Percentiles rank a stretch among this genome's conserved stretches.
Evolutionary conservation across 345 rosid genomes (phyloP).

Genomic region (Excoecaria agallocha): DNA sequence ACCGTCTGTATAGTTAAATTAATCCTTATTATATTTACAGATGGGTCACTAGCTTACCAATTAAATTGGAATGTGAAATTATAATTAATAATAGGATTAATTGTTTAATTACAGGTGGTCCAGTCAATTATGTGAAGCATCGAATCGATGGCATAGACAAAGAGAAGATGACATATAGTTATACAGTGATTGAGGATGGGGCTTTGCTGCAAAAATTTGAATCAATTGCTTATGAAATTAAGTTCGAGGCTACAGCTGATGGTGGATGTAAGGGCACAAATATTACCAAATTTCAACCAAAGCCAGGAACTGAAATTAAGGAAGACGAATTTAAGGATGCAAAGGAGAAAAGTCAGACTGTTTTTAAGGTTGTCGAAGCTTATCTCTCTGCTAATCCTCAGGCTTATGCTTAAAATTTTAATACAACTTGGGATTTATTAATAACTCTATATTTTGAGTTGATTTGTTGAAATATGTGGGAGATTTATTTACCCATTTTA

Average conservation of each 20-base stretch:
- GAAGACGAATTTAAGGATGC: conserved; percentile 31
- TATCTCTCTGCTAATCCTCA: conserved; percentile 40
- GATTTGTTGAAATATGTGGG: no score
- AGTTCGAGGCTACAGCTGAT: conserved; percentile 31
- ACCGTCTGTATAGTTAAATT: not conserved
- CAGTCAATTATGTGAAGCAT: conserved; percentile 30
- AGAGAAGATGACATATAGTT: conserved; percentile 30
- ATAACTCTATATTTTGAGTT: no score
- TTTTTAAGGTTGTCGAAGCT: conserved; percentile 31
- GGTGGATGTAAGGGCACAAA: conserved; percentile 29
- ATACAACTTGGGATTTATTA: no score
- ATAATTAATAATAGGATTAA: no score
- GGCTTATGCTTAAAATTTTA: conserved; percentile 14
- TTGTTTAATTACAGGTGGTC: conserved; percentile 20
- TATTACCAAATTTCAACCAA: conserved; percentile 30
- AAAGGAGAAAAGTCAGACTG: conserved; percentile 7
- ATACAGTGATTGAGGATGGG: conserved; percentile 35
- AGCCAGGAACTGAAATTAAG: conserved; percentile 28
- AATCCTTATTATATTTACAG: not conserved
- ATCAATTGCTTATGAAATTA: conserved; percentile 32
- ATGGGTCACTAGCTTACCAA: not conserved
- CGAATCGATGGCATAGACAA: conserved; percentile 39
- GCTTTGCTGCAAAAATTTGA: conserved; percentile 28
- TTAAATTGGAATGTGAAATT: no score
- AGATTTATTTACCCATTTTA: no score